Conservation (phyloP, 2,329 filamentous ascomycete genomes). For the Cucurbitaria berberidis region DNA sequence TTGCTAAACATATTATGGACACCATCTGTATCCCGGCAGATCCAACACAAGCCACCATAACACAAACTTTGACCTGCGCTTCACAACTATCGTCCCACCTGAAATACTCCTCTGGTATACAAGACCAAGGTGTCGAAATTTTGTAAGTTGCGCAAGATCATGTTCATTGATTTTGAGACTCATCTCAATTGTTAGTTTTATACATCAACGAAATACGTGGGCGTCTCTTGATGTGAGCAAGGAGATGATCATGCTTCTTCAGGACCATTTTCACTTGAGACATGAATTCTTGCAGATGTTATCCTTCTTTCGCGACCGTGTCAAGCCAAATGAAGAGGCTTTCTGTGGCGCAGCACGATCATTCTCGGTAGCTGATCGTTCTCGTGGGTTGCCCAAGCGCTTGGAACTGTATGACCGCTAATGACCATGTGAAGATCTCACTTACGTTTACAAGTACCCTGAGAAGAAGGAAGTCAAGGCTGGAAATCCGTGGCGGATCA, state of each 20-base stretch:
- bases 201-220: constrained; percentile 4
- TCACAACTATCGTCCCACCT: too few relatives aligned
- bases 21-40: too few relatives aligned
- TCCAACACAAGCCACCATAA: too few relatives aligned
- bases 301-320: not conserved
- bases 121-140: too few relatives aligned
- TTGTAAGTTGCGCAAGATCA: too few relatives aligned
- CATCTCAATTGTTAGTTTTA: too few relatives aligned
- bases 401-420: not conserved
- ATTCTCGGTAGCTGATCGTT: not conserved
- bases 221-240: not conserved
- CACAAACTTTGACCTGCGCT: too few relatives aligned
- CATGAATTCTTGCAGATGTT: not conserved
- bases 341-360: not conserved
- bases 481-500: constrained; percentile 8
- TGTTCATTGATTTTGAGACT: too few relatives aligned
- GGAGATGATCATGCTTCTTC: not conserved
- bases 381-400: too few relatives aligned
- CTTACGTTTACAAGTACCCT: constrained; percentile 5
- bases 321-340: constrained; percentile 1
- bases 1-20: too few relatives aligned
- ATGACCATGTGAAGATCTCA: not conserved
- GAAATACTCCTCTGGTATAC: too few relatives aligned
- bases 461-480: constrained; percentile 5
- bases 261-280: not conserved